phyloP scores from a whole-genome alignment of 352 stramenopile species.

The Thalassiosira mediterranea region DNA sequence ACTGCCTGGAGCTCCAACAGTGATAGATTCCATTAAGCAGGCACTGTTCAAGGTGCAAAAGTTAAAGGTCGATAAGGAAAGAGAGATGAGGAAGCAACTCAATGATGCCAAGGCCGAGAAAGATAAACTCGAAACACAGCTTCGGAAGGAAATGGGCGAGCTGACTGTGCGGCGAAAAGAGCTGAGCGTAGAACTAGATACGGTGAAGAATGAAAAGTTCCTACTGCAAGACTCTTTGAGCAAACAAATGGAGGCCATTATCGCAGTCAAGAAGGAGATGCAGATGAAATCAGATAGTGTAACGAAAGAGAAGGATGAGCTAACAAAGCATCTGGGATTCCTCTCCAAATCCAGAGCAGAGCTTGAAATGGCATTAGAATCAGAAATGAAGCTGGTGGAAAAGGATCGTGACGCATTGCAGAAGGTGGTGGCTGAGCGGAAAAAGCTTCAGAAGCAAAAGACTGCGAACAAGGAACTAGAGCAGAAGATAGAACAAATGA shows the following conservation, averaged over 20 bases:
- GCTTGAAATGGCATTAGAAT: slow-evolving; percentile 36
- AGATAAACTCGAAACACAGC: slow-evolving; percentile 10
- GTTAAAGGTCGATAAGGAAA: slow-evolving; percentile 21
- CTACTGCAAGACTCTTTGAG: slow-evolving; percentile 18
- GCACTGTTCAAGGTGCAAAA: slow-evolving; percentile 20
- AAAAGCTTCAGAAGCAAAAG: slow-evolving; percentile 47
- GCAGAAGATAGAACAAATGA: slow-evolving; percentile 46
- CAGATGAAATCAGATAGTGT: slow-evolving; percentile 26
- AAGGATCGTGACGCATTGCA: slow-evolving; percentile 46
- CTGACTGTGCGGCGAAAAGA: slow-evolving; percentile 10
- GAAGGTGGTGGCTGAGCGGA: slow-evolving; percentile 34
- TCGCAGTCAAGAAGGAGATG: slow-evolving; percentile 29
- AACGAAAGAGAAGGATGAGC: slow-evolving; percentile 40
- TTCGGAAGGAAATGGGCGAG: slow-evolving; percentile 17
- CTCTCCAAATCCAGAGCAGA: slow-evolving; percentile 40
- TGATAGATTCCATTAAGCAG: slow-evolving; percentile 26
- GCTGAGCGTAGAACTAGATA: slow-evolving; percentile 14
- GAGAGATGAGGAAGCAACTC: slow-evolving; percentile 21
- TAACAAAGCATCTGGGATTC: slow-evolving; percentile 41
- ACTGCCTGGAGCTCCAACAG: slow-evolving; percentile 9
- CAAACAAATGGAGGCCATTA: slow-evolving; percentile 33
- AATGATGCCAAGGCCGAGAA: slow-evolving; percentile 24
- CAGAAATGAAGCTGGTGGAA: slow-evolving; percentile 40
- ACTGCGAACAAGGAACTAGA: slow-evolving; percentile 46
- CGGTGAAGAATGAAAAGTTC: slow-evolving; percentile 5